Base-by-base conservation (phyloP, 2,329 filamentous ascomycete species). In the Xylariaceae sp. region DNA sequence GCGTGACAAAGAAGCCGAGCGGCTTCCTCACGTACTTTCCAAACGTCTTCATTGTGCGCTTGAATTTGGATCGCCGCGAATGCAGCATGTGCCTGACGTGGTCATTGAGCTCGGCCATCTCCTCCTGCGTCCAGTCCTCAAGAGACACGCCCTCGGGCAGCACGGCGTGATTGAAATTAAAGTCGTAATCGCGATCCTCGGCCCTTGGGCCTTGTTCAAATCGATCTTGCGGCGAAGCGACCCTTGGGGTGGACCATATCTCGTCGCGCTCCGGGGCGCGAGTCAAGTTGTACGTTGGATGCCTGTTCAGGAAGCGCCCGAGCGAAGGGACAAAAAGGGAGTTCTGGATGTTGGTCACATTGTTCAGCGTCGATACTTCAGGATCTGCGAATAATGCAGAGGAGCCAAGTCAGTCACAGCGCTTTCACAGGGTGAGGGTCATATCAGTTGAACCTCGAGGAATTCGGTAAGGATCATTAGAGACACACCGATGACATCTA, bases 1-100 rank as follows among this genome's bases (percentile, higher is more conserved):
- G 75, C 0, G 90, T 94, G 60, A 96, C 88, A 57, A 92, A 81
- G 70, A 94, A 90, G 1, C 91, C 91, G 44, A 96, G 79, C 1
- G 91, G 89, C 66, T 85, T 84, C 45, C 80, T 81, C 11, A 92
- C 81, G 69, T 95, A 96, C 73, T 93, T 85, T 2, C 85, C 84
- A 68, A 96, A 96, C 0, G 89, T 90, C 71, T 85, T 87, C 83
- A 92, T 84, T 10, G 83, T 78, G 44, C 89, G 87, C 74, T 92
- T 93, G 76, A 95, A 89, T 60, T 86, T 88, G 42, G 88, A 88
- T 13, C 89, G 83, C 57, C 85, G 84, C 5, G 91, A 95, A 73
- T 95, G 91, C 48, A 96, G 75, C 84, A 94, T 90, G 70, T 96
- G 91, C 37, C 91, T 82, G 15, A 96, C 91, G 71, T 93, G 87